Evolutionary conservation across 805 yeast genomes (phyloP).

Genomic region (Millerago galiae): DNA sequence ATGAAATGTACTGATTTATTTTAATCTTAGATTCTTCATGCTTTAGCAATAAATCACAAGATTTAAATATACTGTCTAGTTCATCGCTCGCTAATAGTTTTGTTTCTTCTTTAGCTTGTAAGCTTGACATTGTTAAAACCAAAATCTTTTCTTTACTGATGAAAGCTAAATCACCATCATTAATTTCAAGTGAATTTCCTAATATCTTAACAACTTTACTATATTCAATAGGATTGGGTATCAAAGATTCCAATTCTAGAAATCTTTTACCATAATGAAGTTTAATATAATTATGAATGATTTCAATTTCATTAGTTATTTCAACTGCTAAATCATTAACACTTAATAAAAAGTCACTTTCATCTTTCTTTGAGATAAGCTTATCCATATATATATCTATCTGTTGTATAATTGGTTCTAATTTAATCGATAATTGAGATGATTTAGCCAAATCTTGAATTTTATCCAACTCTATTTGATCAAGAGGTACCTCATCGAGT

Average conservation of each 20-base stretch:
- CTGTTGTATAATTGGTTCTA: constrained; percentile 12
- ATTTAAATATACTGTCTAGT: constrained; percentile 32
- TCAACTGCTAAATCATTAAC: constrained; percentile 51
- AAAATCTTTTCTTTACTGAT: constrained; percentile 61
- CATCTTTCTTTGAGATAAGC: constrained; percentile 24
- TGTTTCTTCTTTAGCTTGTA: constrained; percentile 34
- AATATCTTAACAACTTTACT: constrained; percentile 44
- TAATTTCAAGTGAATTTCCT: constrained; percentile 38
- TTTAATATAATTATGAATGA: constrained; percentile 43
- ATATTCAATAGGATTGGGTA: constrained; percentile 57
- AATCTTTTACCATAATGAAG: constrained; percentile 53
- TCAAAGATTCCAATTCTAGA: constrained; percentile 62
- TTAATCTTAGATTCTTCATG: constrained; percentile 36
- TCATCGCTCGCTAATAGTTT: constrained; percentile 26
- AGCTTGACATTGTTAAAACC: constrained; percentile 69
- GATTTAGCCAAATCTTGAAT: constrained; percentile 12
- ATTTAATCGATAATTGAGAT: constrained; percentile 10
- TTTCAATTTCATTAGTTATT: constrained; percentile 46
- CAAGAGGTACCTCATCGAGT: constrained; percentile 3
- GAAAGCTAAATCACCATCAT: constrained; percentile 24
- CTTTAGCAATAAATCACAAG: constrained; percentile 41
- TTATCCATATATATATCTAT: constrained; percentile 14
- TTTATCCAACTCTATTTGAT: constrained; percentile 6
- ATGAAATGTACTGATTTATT: constrained; percentile 49
- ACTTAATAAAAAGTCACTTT: constrained; percentile 43